Evolutionary conservation across 2,329 filamentous ascomycete species (phyloP).

Genomic region (Lizonia empirigonia): DNA sequence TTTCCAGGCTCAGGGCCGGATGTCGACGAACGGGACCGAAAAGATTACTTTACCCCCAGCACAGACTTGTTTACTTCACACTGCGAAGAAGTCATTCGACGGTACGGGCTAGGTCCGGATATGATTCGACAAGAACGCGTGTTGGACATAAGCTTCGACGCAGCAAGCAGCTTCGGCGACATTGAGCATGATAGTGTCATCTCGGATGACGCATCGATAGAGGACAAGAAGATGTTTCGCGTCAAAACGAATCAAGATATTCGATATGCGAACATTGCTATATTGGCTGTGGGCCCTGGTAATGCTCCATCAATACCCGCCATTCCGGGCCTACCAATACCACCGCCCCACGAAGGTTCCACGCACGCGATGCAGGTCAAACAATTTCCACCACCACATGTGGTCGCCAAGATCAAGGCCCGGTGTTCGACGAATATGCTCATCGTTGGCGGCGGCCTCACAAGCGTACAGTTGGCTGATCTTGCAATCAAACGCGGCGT

Average conservation of each 20-base stretch:
- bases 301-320: slow-evolving; percentile 58
- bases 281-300: slow-evolving; percentile 73
- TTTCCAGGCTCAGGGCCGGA: slow-evolving; percentile 49
- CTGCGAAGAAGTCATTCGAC: slow-evolving; percentile 48
- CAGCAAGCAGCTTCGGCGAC: slow-evolving; percentile 44
- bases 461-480: slow-evolving; percentile 75
- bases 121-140: slow-evolving; percentile 67
- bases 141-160: slow-evolving; percentile 64
- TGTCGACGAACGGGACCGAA: slow-evolving; percentile 54
- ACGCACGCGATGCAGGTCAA: slow-evolving; percentile 71
- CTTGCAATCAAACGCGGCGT: slow-evolving; percentile 69
- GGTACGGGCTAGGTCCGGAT: slow-evolving; percentile 57
- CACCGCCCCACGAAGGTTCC: slow-evolving; percentile 53
- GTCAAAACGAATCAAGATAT: slow-evolving; percentile 61
- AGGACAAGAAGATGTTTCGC: slow-evolving; percentile 65
- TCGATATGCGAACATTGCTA: slow-evolving; percentile 66
- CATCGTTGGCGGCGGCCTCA: slow-evolving; percentile 76
- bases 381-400: slow-evolving; percentile 60
- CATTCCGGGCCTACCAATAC: slow-evolving; percentile 49
- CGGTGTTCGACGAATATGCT: slow-evolving; percentile 63
- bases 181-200: slow-evolving; percentile 26
- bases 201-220: slow-evolving; percentile 24
- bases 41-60: slow-evolving; percentile 54
- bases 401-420: slow-evolving; percentile 60
- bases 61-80: slow-evolving; percentile 50